Evolutionary conservation across 1,284 basidiomycete species (phyloP).

Genomic region (Marasmius fiardii): DNA sequence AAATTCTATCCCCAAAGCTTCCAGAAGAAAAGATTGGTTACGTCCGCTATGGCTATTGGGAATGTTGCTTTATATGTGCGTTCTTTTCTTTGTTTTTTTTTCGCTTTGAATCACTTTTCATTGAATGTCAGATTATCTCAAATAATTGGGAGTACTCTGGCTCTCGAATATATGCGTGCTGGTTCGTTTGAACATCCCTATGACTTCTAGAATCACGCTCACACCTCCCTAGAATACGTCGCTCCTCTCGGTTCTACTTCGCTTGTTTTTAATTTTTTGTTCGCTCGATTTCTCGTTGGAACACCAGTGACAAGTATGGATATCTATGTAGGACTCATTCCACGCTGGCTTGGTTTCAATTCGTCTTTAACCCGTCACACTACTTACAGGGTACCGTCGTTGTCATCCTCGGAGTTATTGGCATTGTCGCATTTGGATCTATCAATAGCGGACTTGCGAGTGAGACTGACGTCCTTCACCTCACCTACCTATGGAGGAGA

Average conservation of each 20-base stretch:
- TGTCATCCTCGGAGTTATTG: constrained; percentile 79
- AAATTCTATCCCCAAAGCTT: constrained; percentile 65
- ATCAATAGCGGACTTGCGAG: constrained; percentile 73
- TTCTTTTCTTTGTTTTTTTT: constrained; percentile 17
- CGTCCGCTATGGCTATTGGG: constrained; percentile 82
- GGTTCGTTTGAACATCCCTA: constrained; percentile 35
- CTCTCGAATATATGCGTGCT: constrained; percentile 83
- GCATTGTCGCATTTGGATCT: constrained; percentile 83
- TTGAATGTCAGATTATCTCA: constrained; percentile 63
- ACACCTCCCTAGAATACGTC: constrained; percentile 62
- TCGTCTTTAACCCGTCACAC: not conserved
- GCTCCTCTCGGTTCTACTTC: constrained; percentile 82
- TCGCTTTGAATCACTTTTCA: not conserved
- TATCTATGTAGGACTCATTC: constrained; percentile 56
- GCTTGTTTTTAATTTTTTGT: constrained; percentile 86
- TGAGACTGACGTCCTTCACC: constrained; percentile 67
- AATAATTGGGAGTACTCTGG: constrained; percentile 81
- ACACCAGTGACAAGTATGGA: constrained; percentile 79
- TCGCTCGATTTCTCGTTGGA: constrained; percentile 79
- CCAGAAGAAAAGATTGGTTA: constrained; percentile 66
- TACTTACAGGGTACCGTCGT: constrained; percentile 67
- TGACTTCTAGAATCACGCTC: not conserved
- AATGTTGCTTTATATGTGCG: constrained; percentile 78
- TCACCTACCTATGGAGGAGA: constrained; percentile 81
- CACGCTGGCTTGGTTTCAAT: not conserved